Percentiles rank a stretch among this genome's conserved stretches.
These are phyloP conservation scores for Ruellia speciosa DNA, from an alignment of 305 asterid genomes.

Conservation along the genomic window DNA sequence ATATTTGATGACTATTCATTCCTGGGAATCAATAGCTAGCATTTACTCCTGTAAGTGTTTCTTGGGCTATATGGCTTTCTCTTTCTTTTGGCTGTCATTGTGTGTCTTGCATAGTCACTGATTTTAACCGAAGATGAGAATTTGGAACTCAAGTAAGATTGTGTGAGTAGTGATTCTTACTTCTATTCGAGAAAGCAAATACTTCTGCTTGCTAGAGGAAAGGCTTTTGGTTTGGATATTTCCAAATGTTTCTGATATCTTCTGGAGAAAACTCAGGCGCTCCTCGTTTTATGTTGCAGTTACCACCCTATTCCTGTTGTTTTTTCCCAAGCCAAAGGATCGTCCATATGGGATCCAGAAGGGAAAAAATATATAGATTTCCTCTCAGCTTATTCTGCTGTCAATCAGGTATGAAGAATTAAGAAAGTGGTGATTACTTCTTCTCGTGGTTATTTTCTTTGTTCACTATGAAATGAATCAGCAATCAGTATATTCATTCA, in stretches of 20 bases:
- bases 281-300: slow-evolving; percentile 41
- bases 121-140: background rate
- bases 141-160: background rate
- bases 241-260: slow-evolving; percentile 8
- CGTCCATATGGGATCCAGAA: slow-evolving; percentile 88
- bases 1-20: too few species aligned
- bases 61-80: too few species aligned
- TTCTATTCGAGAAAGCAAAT: background rate
- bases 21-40: too few species aligned
- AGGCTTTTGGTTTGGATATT: slow-evolving; percentile 4
- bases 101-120: background rate
- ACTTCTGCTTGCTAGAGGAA: background rate
- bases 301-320: slow-evolving; percentile 93
- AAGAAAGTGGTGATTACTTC: slow-evolving; percentile 8
- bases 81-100: too few species aligned
- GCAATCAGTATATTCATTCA: slow-evolving; percentile 1
- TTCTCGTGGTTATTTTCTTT: slow-evolving; percentile 16
- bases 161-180: background rate
- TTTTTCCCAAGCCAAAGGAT: slow-evolving; percentile 83
- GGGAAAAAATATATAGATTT: slow-evolving; percentile 87
- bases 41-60: too few species aligned
- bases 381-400: slow-evolving; percentile 92
- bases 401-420: slow-evolving; percentile 60
- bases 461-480: slow-evolving; percentile 7
- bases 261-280: background rate